Percentiles rank a stretch among this genome's conserved stretches.
Evolutionary conservation across 208 protist genomes (phyloP).

Genomic region (Wallacemonas sp.): DNA sequence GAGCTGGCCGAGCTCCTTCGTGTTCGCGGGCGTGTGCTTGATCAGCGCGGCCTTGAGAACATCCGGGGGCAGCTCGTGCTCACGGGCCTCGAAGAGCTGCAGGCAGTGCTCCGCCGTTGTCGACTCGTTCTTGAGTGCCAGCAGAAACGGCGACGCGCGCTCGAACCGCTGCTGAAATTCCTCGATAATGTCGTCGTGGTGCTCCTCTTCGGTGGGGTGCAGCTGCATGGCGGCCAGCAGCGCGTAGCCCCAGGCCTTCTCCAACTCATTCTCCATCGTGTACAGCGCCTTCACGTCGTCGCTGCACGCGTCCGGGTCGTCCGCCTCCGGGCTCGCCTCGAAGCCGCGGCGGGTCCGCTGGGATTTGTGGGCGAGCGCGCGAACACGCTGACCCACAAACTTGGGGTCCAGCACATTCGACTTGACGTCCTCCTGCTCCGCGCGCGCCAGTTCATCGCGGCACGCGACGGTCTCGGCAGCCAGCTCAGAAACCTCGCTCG

Average conservation of each 20-base stretch:
- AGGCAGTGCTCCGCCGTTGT: constrained; percentile 43
- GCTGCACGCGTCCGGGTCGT: constrained; percentile 7
- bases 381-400: constrained; percentile 35
- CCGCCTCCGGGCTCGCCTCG: constrained; percentile 8
- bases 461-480: constrained; percentile 24
- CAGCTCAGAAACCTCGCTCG: constrained; percentile 37
- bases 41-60: constrained; percentile 62
- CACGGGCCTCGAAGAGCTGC: constrained; percentile 28
- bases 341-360: constrained; percentile 15
- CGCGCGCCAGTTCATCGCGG: constrained; percentile 32
- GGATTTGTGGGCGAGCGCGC: constrained; percentile 18
- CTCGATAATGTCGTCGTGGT: constrained; percentile 67
- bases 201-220: constrained; percentile 65
- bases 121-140: constrained; percentile 39
- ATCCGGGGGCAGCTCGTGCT: constrained; percentile 41
- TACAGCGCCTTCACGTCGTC: constrained; percentile 18
- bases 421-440: constrained; percentile 28
- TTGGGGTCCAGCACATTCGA: constrained; percentile 46
- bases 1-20: constrained; percentile 39
- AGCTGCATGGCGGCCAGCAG: constrained; percentile 56
- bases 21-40: constrained; percentile 42
- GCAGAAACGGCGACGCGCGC: constrained; percentile 62
- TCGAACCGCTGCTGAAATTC: constrained; percentile 66
- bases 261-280: constrained; percentile 28
- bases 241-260: constrained; percentile 64